A percentile compares a stretch with the other conserved stretches of the same genome.
These are phyloP conservation scores for Heterococcus sp. DNA, from an alignment of 108 stramenopile species.

Conservation along the genomic window DNA sequence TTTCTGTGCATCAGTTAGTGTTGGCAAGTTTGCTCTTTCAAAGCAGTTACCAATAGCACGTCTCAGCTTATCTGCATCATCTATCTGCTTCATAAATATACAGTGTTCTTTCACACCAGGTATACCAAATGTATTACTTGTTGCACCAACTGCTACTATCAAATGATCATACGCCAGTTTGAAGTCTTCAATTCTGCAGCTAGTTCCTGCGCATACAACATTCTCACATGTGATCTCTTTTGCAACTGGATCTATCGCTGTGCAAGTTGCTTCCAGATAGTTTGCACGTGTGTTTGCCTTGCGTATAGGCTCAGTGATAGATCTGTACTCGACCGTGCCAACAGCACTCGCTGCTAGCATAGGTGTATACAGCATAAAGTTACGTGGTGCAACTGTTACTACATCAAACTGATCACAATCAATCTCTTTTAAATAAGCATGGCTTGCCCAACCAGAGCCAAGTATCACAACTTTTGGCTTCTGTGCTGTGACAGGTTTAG, in stretches of 20 bases:
- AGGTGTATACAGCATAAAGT: constrained; percentile 90
- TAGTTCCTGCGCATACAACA: constrained; percentile 70
- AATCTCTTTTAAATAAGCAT: constrained; percentile 77
- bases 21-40: constrained; percentile 86
- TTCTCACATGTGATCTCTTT: constrained; percentile 73
- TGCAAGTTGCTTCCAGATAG: constrained; percentile 82
- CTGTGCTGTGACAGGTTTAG: not conserved
- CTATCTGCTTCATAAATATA: constrained; percentile 76
- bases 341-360: constrained; percentile 88
- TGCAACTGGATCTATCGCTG: constrained; percentile 64
- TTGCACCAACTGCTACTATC: constrained; percentile 81
- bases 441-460: constrained; percentile 88
- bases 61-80: not conserved
- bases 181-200: constrained; percentile 76
- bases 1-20: constrained; percentile 67
- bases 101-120: constrained; percentile 87
- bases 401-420: constrained; percentile 78
- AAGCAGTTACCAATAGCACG: constrained; percentile 83
- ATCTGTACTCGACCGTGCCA: constrained; percentile 78
- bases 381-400: constrained; percentile 79
- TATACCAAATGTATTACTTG: constrained; percentile 88
- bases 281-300: constrained; percentile 73
- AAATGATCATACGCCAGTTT: constrained; percentile 75
- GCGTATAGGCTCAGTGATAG: constrained; percentile 87
- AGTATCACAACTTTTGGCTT: constrained; percentile 70